Base-by-base conservation (phyloP, 148 eudicot species). In the Persicaria maculosa region DNA sequence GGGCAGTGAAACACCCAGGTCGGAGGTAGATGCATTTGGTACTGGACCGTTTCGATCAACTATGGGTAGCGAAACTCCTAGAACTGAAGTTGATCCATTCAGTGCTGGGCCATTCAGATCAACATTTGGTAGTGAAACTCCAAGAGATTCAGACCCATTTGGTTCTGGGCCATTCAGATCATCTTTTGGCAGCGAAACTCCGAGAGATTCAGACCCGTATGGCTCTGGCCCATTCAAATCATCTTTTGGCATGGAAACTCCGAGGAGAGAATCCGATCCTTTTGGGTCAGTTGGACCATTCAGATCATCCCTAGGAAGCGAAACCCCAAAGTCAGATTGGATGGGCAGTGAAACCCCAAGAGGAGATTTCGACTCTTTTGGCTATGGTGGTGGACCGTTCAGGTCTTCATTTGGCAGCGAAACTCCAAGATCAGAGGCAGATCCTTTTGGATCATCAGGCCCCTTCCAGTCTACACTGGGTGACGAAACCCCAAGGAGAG, bases 341-440 rank as follows among this genome's bases (percentile, higher is more conserved):
- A 0, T 80, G 10, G 78, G 70, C 69, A 76, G 47, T 68, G 84
- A 84, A 77, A 84, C 84, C 74, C 84, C 84, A 52, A 79, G 82
- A 73, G 77, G 74, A 50, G 85, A 78, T 52, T 67, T 68, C 11
- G 82, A 81, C 58, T 77, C 80, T 43, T 81, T 74, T 53, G 75
- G 80, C n/a, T 81, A 78, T 6, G 46, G 19, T 31, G 73, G 44
- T 31, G 84, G 80, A 67, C 81, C 83, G 69, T 83, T 83, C 58
- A 67, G 74, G 61, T 78, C 86, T 14, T 73, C 81, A 36, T 44
- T 75, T 54, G 83, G 81, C 25, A 75, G 73, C 69, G 86, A 80
- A 80, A 83, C 94, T 61, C 86, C 91, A 71, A 85, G 88, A 74
- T n/a, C 76, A 46, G 83, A 83, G 61, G 20, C 73, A 20, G 79